Evolutionary conservation across 2,329 filamentous ascomycete species (phyloP).

Genomic region (Fusarium sublunatum): DNA sequence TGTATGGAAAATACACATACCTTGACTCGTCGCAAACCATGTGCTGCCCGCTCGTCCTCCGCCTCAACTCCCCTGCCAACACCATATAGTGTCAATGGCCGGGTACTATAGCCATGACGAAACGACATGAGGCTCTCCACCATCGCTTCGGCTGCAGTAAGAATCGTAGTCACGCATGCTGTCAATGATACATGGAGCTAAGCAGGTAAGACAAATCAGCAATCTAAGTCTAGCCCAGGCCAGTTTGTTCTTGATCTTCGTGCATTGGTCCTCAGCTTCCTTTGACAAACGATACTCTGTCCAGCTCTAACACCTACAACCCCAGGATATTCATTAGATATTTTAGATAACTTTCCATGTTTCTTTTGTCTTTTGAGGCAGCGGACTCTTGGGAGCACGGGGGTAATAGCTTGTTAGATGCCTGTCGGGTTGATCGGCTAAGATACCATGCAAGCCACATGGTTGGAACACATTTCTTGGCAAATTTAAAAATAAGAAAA

Average conservation of each 20-base stretch:
- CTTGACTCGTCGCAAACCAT: conserved; percentile 4
- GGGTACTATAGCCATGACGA: conserved; percentile 20
- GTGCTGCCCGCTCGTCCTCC: background rate
- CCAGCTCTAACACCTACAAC: conserved; percentile 5
- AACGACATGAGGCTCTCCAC: conserved; percentile 13
- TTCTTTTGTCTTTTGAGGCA: conserved; percentile 54
- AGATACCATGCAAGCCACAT: conserved; percentile 78
- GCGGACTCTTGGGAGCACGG: conserved; percentile 68
- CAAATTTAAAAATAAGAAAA: no score
- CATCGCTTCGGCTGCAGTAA: conserved; percentile 18
- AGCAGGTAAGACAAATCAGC: conserved; percentile 23
- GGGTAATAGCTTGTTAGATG: conserved; percentile 69
- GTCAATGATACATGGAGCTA: conserved; percentile 4
- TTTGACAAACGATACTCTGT: conserved; percentile 12
- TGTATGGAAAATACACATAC: conserved; percentile 5
- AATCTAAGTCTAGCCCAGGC: conserved; percentile 4
- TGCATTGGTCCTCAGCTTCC: background rate
- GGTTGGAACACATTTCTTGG: conserved; percentile 46
- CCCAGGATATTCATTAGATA: conserved; percentile 5
- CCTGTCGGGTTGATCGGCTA: conserved; percentile 64
- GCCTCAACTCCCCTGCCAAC: conserved; percentile 1
- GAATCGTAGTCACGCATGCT: conserved; percentile 10
- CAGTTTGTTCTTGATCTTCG: conserved; percentile 11
- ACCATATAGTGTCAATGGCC: conserved; percentile 10
- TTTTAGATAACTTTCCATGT: background rate